phyloP scores from a whole-genome alignment of 1,284 basidiomycete species.

The Amylostereum areolatum region DNA sequence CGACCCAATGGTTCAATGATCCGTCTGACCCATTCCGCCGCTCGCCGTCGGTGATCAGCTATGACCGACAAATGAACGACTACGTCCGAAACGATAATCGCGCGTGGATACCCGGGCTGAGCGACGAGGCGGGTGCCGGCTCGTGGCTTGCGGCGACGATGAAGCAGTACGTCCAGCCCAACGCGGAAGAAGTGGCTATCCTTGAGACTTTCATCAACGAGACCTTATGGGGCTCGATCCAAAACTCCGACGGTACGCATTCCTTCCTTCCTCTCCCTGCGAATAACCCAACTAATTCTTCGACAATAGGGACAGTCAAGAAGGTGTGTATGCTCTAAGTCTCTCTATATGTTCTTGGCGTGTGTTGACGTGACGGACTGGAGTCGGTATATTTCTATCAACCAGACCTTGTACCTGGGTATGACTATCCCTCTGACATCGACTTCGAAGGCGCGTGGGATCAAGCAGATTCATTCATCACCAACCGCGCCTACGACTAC shows the following conservation, averaged over 20 bases:
- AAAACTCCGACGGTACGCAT: constrained; percentile 39
- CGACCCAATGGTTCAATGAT: constrained; percentile 48
- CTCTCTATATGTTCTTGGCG: not conserved
- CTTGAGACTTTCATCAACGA: constrained; percentile 44
- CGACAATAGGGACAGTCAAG: constrained; percentile 38
- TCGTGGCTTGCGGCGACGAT: constrained; percentile 52
- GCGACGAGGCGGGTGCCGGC: constrained; percentile 54
- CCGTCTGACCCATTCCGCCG: constrained; percentile 46
- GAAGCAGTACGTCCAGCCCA: constrained; percentile 52
- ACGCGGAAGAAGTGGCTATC: constrained; percentile 44
- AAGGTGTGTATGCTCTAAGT: constrained; percentile 27
- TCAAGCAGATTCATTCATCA: constrained; percentile 40
- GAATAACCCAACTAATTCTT: not conserved
- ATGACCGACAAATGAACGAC: constrained; percentile 46
- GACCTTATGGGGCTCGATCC: constrained; percentile 46
- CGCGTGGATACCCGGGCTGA: constrained; percentile 53
- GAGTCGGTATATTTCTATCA: constrained; percentile 54
- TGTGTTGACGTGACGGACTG: too few species aligned
- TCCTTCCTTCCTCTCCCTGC: not conserved
- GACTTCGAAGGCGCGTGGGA: constrained; percentile 55
- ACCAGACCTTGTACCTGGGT: constrained; percentile 36
- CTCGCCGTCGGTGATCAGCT: constrained; percentile 52
- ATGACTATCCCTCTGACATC: constrained; percentile 43
- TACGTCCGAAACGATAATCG: constrained; percentile 38
- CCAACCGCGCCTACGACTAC: constrained; percentile 54